A percentile compares a stretch with the other conserved stretches of the same genome.
Evolutionary conservation across 768 basidiomycete species (phyloP).

Genomic region (Tylopilus felleus): DNA sequence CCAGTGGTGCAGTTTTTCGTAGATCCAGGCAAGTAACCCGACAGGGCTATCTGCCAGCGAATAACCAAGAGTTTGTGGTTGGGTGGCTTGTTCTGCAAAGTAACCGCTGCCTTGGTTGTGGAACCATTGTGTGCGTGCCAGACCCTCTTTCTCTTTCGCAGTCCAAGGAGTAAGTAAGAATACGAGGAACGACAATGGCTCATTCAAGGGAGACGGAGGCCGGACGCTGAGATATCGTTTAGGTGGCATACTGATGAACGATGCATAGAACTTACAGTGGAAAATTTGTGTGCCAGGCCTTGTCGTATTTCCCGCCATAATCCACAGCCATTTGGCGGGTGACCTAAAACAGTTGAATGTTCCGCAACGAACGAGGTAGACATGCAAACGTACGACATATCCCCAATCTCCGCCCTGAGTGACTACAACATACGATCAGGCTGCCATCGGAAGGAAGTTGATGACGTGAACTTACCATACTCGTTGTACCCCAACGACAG

Average conservation of each 20-base stretch:
- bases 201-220: conserved; percentile 27
- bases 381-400: conserved; percentile 24
- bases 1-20: conserved; percentile 46
- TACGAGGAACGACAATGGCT: conserved; percentile 27
- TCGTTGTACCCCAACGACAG: conserved; percentile 44
- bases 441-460: background rate
- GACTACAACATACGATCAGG: conserved; percentile 30
- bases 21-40: conserved; percentile 50
- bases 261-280: conserved; percentile 34
- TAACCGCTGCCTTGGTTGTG: conserved; percentile 29
- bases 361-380: background rate
- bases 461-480: conserved; percentile 35
- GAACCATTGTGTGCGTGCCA: conserved; percentile 20
- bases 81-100: conserved; percentile 32
- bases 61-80: conserved; percentile 53
- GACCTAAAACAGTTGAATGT: conserved; percentile 26
- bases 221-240: conserved; percentile 12
- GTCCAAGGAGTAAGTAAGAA: conserved; percentile 27
- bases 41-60: conserved; percentile 53
- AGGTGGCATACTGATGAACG: too few relatives aligned
- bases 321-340: conserved; percentile 26
- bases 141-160: conserved; percentile 22
- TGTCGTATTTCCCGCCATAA: conserved; percentile 42
- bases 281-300: conserved; percentile 53
- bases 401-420: conserved; percentile 53